Evolutionary conservation across 805 yeast genomes (phyloP).

Genomic region (Suhomyces canberraensis): DNA sequence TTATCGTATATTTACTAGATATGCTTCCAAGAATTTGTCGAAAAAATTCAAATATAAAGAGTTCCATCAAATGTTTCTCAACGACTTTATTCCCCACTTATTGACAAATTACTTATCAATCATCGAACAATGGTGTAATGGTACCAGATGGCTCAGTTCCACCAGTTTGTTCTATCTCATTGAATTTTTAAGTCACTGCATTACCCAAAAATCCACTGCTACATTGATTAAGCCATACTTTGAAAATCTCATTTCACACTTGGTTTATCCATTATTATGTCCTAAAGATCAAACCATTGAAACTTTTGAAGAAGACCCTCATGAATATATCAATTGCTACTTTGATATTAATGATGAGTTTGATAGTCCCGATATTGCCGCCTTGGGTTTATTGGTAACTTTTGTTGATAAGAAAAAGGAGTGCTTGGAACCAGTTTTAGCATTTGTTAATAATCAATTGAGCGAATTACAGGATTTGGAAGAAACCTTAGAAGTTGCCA

Average conservation of each 20-base stretch:
- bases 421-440: slow-evolving; percentile 58
- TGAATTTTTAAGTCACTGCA: slow-evolving; percentile 53
- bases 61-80: slow-evolving; percentile 54
- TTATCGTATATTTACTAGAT: slow-evolving; percentile 66
- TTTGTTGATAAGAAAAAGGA: slow-evolving; percentile 65
- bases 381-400: slow-evolving; percentile 67
- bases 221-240: slow-evolving; percentile 60
- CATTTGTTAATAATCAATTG: slow-evolving; percentile 55
- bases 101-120: slow-evolving; percentile 60
- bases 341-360: slow-evolving; percentile 55
- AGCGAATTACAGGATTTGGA: slow-evolving; percentile 24
- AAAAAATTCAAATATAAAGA: slow-evolving; percentile 54
- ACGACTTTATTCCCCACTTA: slow-evolving; percentile 70
- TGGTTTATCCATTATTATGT: slow-evolving; percentile 73
- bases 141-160: slow-evolving; percentile 65
- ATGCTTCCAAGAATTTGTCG: slow-evolving; percentile 50
- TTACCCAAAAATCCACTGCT: slow-evolving; percentile 60
- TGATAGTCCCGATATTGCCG: slow-evolving; percentile 74
- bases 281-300: slow-evolving; percentile 68
- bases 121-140: slow-evolving; percentile 70
- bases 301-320: slow-evolving; percentile 80
- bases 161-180: slow-evolving; percentile 60
- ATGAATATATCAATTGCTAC: slow-evolving; percentile 75
- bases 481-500: slow-evolving; percentile 47
- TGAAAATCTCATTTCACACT: slow-evolving; percentile 61